These are phyloP conservation scores for sunflower (Helianthus annuus) DNA, from an alignment of 129 eudicot species.

Conservation along the genomic window DNA sequence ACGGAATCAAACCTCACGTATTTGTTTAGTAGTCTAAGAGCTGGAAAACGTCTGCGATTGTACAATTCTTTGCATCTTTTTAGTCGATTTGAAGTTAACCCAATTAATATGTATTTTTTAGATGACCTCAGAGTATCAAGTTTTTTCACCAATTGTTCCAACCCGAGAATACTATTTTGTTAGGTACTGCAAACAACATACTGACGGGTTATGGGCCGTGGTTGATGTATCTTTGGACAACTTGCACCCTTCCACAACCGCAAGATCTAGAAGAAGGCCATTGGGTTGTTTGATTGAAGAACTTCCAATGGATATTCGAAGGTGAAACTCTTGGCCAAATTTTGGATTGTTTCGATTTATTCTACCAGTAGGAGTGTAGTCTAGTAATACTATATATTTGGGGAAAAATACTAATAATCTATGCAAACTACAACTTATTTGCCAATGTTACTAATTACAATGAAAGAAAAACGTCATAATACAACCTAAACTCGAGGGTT, in stretches of 20 bases:
- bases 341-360: background rate
- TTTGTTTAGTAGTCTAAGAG: too few relatives aligned
- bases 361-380: background rate
- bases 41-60: too few relatives aligned
- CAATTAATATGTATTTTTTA: conserved; percentile 3
- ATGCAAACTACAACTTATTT: background rate
- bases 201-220: conserved; percentile 58
- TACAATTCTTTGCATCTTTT: too few relatives aligned
- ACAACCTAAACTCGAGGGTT: too few relatives aligned
- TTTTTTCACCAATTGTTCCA: conserved; percentile 52
- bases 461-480: too few relatives aligned
- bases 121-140: conserved; percentile 51
- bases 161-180: conserved; percentile 50
- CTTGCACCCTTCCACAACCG: conserved; percentile 24
- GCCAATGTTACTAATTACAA: background rate
- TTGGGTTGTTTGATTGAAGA: conserved; percentile 57
- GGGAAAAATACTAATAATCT: background rate
- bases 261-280: conserved; percentile 43
- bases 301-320: conserved; percentile 55
- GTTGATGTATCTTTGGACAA: conserved; percentile 58
- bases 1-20: too few relatives aligned
- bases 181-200: conserved; percentile 51
- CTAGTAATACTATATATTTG: background rate
- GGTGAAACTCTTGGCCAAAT: conserved; percentile 32
- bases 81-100: background rate